Evolutionary conservation across 208 protist genomes (phyloP), one percentile per base, ranked within the genome.

Genomic region (Angomonas ambiguus): DNA sequence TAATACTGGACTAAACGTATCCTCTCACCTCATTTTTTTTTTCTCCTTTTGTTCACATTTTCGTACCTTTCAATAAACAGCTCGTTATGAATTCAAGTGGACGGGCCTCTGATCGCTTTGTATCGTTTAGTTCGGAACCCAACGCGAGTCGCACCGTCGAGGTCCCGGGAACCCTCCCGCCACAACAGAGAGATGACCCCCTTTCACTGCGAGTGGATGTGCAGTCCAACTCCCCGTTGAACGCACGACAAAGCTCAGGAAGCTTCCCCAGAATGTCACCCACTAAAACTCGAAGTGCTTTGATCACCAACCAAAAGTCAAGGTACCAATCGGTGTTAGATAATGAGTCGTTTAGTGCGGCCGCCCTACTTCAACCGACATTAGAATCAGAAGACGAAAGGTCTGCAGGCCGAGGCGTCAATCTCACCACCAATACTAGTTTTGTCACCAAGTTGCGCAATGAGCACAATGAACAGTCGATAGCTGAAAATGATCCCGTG

Each of bases 271-370:
- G 8, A 10, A 6, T 71, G 0, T 1, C 4, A 27, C 69, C 75
- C 20, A 66, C 35, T 34, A 53, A 61, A 32, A 32, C 68, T 28
- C 67, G 68, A 34, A 80, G 69, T 56, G 70, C 70, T 0, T 63
- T 80, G 20, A 65, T 76, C 4, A 80, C 75, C 34, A 41, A 45
- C 27, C 57, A 34, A 41, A 49, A 22, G 30, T 41, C 35, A 18
- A 65, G 57, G 27, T 76, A 73, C 70, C 55, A 55, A 27, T 41
- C 75, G 0, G 70, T 80, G n/a, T 27, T 67, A 11, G 60, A 69
- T 24, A 45, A 72, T 42, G 35, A 41, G 35, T 41, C 35, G 35
- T 41, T 41, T 41, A 41, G 35, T 13, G 35, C 35, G 35, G 35
- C 35, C 35, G 35, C 35, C 35, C 5, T 41, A 5, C 35, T 41